Base-by-base conservation (phyloP, 2,329 filamentous ascomycete species). In the Akanthomyces dipterigenus region DNA sequence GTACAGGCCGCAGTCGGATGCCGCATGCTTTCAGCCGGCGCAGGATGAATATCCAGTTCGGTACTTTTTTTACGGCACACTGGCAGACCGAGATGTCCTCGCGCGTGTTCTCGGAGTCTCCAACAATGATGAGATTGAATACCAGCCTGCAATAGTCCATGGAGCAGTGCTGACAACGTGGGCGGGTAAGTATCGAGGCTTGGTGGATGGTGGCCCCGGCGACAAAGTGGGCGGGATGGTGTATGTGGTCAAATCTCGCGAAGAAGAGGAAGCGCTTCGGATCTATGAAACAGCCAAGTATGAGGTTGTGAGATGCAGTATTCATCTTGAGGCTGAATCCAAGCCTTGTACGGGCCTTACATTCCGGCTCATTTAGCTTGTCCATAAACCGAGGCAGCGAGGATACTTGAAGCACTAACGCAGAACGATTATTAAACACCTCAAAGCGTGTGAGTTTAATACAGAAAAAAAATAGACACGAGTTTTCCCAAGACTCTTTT, bases 1-100 rank as follows among this genome's bases (percentile, higher is more conserved):
- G 28, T 24, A 63, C 49, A 63, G 64, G 5, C 70, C 70, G 14
- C 69, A 67, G 26, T 46, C 26, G 63, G 64, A 12, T 63, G 60
- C 40, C 56, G 63, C 22, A 63, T 63, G 2, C 54, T 64, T 49
- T 55, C 64, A 20, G 59, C 69, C 50, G 65, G 63, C 22, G 48
- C 69, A 43, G 43, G 62, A 63, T 22, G 57, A 62, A 54, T 65
- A 65, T 45, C 70, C 68, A 0, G 72, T 79, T 0, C 76, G 71
- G 70, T 78, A 77, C 63, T 78, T 77, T 66, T 77, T 78, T 63
- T 77, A 78, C 63, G 73, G 75, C 14, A 77, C 71, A 0, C 67
- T 77, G 2, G 70, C 67, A 1, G 67, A 75, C 11, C 55, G 68
- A 0, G 60, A 56, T 0, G 62, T 74, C 5, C 69, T 78, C 2